Conservation (phyloP, 225 moss, liverwort and hornwort species). For the Bryum argenteum region DNA sequence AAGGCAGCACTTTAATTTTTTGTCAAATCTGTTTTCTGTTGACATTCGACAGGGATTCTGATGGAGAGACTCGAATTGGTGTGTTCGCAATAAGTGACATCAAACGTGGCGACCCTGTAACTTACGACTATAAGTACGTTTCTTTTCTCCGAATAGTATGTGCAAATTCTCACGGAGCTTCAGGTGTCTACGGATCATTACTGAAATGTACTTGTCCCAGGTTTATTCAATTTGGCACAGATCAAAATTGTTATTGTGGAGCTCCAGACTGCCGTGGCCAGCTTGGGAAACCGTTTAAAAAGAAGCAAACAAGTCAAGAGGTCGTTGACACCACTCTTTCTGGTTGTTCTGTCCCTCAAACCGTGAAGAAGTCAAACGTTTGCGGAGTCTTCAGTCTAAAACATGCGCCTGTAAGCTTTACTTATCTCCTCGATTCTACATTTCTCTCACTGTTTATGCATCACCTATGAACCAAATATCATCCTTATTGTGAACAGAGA, state of each 20-base stretch:
- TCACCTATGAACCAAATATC: not conserved
- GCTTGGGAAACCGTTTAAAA: conserved; percentile 73
- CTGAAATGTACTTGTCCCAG: conserved; percentile 31
- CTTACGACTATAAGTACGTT: conserved; percentile 68
- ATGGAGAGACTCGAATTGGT: conserved; percentile 70
- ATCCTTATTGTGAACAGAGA: conserved; percentile 17
- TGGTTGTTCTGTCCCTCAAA: conserved; percentile 40
- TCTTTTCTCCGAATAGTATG: not conserved
- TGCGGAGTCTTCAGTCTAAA: conserved; percentile 62
- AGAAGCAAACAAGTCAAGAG: conserved; percentile 34
- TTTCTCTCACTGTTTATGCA: not conserved
- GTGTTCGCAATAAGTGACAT: conserved; percentile 63
- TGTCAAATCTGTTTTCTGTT: conserved; percentile 3
- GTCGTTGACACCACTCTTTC: conserved; percentile 24
- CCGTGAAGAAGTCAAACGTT: conserved; percentile 50
- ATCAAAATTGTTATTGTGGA: conserved; percentile 76
- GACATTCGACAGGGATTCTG: conserved; percentile 54
- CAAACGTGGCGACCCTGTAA: conserved; percentile 57
- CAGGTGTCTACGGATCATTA: not conserved
- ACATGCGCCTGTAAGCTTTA: conserved; percentile 50
- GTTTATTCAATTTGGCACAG: conserved; percentile 80
- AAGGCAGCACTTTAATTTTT: conserved; percentile 11
- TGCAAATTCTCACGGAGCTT: not conserved
- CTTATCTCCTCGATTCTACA: not conserved
- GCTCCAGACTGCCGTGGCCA: conserved; percentile 63